These are phyloP conservation scores for Knoxdaviesia capensis DNA, from an alignment of 2,329 filamentous ascomycete genomes.

Conservation along the genomic window DNA sequence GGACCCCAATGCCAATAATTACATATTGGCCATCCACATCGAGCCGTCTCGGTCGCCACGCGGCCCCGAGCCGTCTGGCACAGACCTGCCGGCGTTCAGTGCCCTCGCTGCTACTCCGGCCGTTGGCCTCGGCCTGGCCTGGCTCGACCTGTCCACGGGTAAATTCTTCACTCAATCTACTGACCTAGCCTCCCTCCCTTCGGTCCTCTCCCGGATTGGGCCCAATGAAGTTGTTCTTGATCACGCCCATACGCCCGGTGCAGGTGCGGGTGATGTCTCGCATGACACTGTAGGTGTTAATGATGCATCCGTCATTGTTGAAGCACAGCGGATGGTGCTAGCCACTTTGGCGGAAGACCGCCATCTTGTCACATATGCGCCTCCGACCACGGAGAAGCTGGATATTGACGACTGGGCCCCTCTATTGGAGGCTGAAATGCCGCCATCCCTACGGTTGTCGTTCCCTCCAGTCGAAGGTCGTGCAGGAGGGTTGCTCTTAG, in stretches of 20 bases:
- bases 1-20: constrained; percentile 86
- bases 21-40: constrained; percentile 64
- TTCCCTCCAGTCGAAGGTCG: constrained; percentile 52
- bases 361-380: constrained; percentile 60
- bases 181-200: constrained; percentile 50
- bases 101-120: constrained; percentile 6
- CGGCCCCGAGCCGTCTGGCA: background rate
- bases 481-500: constrained; percentile 63
- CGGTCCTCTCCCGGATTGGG: constrained; percentile 61
- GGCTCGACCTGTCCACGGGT: constrained; percentile 88
- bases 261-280: background rate
- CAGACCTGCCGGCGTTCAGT: background rate
- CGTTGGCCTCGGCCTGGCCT: constrained; percentile 71
- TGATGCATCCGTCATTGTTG: too few relatives aligned
- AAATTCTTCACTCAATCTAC: constrained; percentile 76
- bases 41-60: constrained; percentile 10
- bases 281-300: too few relatives aligned
- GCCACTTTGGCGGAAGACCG: constrained; percentile 43
- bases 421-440: constrained; percentile 57
- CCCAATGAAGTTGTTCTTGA: constrained; percentile 74
- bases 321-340: background rate
- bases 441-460: constrained; percentile 23
- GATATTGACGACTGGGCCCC: constrained; percentile 46
- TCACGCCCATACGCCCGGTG: constrained; percentile 14
- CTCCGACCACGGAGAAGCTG: constrained; percentile 18